These are phyloP conservation scores for Syzygium aqueum DNA, from an alignment of 345 rosid genomes.

Conservation along the genomic window DNA sequence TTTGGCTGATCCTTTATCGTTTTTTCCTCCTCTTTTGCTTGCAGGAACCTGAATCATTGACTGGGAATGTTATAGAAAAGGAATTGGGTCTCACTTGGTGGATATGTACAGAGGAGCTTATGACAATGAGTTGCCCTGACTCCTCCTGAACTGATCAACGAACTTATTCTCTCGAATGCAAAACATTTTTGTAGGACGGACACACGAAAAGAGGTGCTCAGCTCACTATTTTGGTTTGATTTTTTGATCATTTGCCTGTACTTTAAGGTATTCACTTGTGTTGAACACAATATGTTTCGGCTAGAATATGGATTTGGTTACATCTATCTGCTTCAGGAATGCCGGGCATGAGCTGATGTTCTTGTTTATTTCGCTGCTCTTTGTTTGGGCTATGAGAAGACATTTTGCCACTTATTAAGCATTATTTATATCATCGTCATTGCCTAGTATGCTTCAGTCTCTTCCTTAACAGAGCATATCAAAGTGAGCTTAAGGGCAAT, in stretches of 20 bases:
- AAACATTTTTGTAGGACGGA: too few relatives aligned
- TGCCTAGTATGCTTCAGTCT: too few relatives aligned
- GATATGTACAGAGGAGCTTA: constrained; percentile 91
- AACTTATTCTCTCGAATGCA: not conserved
- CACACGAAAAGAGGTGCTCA: too few relatives aligned
- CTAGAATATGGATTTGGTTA: too few relatives aligned
- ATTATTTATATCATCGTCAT: too few relatives aligned
- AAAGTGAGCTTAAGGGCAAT: too few relatives aligned
- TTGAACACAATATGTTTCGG: not conserved
- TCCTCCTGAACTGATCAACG: not conserved
- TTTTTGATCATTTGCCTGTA: not conserved
- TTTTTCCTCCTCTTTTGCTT: not conserved
- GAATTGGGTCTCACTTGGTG: constrained; percentile 79
- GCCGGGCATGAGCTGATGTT: too few relatives aligned
- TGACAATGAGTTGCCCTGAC: constrained; percentile 48
- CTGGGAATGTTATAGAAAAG: constrained; percentile 87
- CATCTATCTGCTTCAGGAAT: too few relatives aligned
- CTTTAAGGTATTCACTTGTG: not conserved
- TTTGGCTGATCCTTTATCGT: not conserved
- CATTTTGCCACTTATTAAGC: too few relatives aligned
- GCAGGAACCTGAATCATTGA: constrained; percentile 89
- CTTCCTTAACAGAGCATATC: too few relatives aligned
- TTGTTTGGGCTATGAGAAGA: too few relatives aligned
- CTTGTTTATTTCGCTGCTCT: too few relatives aligned
- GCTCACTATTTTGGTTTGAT: not conserved